phyloP scores from a whole-genome alignment of 768 basidiomycete genomes.

The Hygrocybe coccinea region DNA sequence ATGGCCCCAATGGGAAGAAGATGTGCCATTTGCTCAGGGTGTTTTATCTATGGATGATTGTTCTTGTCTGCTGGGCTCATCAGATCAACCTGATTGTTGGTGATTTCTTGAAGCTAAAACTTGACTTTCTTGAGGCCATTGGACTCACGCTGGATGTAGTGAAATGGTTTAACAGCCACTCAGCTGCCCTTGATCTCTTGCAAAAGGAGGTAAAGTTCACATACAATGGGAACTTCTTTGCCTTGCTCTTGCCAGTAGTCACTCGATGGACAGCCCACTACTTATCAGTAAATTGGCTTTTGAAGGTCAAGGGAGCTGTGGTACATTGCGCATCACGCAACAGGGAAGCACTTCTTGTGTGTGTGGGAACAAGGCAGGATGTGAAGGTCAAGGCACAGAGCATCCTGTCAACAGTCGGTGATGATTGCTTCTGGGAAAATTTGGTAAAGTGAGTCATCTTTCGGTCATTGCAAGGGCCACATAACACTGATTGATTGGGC shows the following conservation, averaged over 20 bases:
- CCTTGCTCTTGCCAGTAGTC: slow-evolving; percentile 16
- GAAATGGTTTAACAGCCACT: slow-evolving; percentile 29
- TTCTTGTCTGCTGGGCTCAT: slow-evolving; percentile 22
- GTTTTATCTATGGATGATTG: slow-evolving; percentile 12
- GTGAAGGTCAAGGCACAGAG: neutral
- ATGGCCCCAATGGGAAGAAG: slow-evolving; percentile 18
- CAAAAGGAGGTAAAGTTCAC: slow-evolving; percentile 11
- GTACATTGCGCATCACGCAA: slow-evolving; percentile 1
- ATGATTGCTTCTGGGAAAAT: neutral
- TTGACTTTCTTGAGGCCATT: no score
- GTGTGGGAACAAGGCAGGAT: slow-evolving; percentile 6
- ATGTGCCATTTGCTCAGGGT: slow-evolving; percentile 12
- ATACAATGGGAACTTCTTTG: slow-evolving; percentile 9
- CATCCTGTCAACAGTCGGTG: no score
- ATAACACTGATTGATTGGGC: neutral
- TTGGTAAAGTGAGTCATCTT: slow-evolving; percentile 13
- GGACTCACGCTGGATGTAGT: slow-evolving; percentile 17
- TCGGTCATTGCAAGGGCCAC: neutral
- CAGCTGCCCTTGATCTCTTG: slow-evolving; percentile 17
- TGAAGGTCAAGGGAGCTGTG: slow-evolving; percentile 9
- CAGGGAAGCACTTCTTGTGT: slow-evolving; percentile 3
- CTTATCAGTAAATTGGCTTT: slow-evolving; percentile 9
- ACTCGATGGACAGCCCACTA: slow-evolving; percentile 24
- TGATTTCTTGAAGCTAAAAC: slow-evolving; percentile 20
- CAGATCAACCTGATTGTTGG: slow-evolving; percentile 27